Evolutionary conservation across 208 protist species (phyloP), one percentile per base, ranked within the genome.

Genomic region (Wallacemonas sp.): DNA sequence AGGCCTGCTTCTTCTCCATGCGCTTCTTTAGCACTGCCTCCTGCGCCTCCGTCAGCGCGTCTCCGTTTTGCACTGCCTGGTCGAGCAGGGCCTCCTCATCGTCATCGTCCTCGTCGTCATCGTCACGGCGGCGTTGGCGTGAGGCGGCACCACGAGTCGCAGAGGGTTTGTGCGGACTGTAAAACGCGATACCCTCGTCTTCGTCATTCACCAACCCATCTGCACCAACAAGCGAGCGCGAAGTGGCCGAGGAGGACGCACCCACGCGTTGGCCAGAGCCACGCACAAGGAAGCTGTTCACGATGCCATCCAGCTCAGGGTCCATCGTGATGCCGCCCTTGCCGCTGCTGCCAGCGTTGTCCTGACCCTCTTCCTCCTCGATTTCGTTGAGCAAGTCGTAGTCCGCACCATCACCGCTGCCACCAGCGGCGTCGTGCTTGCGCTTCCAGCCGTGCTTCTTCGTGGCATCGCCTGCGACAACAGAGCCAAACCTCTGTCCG

Each of bases 1-100:
- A 95, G n/a, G 71, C 75, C 39, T 84, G 78, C 66, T 98, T 97
- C 75, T 97, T 94, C n/a, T 84, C 86, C 81, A 95, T 91, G 66
- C 88, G 93, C 66, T 94, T 93, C 79, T 93, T 80, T 55, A 92
- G 26, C 17, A 85, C 55, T 0, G 83, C 71, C 72, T 95, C 87
- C 72, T 92, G 81, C 63, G 94, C 93, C 63, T 84, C 81, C 17
- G 79, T 90, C 26, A 93, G 80, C 53, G 39, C 41, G 26, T 60
- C 71, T 6, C 86, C 81, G 9, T 78, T 39, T 12, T 60, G 69
- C 49, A 90, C 82, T 19, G 66, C 80, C 2, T 71, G 72, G 33
- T 82, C 68, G 9, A 70, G 59, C 30, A 78, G 75, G 3, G 55
- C 74, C 38, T 93, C 82, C 36, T 67, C 78, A 8, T 77, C 67